Percentiles rank a stretch among this genome's conserved stretches.
Evolutionary conservation across 345 rosid genomes (phyloP).

Genomic region (Dimocarpus longan): DNA sequence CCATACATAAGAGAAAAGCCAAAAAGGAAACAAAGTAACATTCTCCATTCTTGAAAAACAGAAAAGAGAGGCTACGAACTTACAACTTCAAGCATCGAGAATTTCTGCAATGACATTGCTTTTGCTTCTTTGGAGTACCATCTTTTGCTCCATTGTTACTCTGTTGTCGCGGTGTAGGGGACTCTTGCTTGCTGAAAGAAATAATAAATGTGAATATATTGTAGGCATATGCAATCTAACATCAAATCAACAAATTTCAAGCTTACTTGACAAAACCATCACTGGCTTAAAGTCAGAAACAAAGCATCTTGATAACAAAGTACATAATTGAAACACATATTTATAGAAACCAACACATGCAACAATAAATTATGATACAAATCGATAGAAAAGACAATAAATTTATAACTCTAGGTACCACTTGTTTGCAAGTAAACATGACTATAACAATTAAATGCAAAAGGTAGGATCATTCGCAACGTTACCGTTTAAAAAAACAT

Average conservation of each 20-base stretch:
- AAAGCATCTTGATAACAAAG: neutral
- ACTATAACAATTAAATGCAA: neutral
- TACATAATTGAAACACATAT: conserved; percentile 5
- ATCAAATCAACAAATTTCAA: conserved; percentile 2
- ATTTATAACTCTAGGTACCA: neutral
- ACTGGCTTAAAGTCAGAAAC: neutral
- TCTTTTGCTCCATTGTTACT: conserved; percentile 47
- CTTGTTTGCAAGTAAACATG: neutral
- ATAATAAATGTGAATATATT: neutral
- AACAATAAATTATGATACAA: neutral
- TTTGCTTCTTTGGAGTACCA: conserved; percentile 62
- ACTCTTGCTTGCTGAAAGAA: conserved; percentile 50
- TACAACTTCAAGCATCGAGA: conserved; percentile 84
- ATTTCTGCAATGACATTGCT: conserved; percentile 74
- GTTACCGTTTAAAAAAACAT: conserved; percentile 6
- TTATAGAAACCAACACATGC: neutral
- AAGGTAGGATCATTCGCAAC: neutral
- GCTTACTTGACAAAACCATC: neutral
- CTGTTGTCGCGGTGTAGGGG: conserved; percentile 39
- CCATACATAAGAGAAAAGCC: neutral
- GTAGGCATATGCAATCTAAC: neutral
- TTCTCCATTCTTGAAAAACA: neutral
- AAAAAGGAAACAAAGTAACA: neutral
- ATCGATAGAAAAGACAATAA: neutral
- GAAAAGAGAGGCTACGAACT: conserved; percentile 26